These are phyloP conservation scores for Podaxis pistillaris DNA, from an alignment of 768 basidiomycete genomes.

Conservation along the genomic window DNA sequence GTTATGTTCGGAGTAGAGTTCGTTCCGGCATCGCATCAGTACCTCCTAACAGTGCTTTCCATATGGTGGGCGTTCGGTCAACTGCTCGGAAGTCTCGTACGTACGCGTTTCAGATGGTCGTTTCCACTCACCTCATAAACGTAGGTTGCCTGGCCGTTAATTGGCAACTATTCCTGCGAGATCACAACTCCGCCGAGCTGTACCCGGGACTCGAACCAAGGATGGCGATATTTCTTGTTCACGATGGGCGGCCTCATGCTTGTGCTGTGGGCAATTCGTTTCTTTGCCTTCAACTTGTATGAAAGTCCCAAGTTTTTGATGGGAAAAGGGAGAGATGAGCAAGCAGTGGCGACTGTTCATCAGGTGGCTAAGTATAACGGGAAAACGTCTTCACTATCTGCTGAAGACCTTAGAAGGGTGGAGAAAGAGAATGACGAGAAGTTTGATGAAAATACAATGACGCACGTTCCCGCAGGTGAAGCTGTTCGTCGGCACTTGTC, in stretches of 20 bases:
- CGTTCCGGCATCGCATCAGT: conserved; percentile 70
- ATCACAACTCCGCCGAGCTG: conserved; percentile 30
- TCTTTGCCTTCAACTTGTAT: conserved; percentile 63
- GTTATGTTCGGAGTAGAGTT: conserved; percentile 45
- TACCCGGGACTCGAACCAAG: conserved; percentile 52
- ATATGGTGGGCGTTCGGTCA: conserved; percentile 84
- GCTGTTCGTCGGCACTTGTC: conserved; percentile 33
- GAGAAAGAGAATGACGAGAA: background rate
- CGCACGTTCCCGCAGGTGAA: background rate
- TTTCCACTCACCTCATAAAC: background rate
- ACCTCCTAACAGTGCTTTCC: conserved; percentile 70
- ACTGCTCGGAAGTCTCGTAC: conserved; percentile 51
- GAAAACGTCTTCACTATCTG: conserved; percentile 41
- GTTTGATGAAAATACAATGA: conserved; percentile 9
- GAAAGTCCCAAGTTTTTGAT: conserved; percentile 79
- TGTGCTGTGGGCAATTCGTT: conserved; percentile 44
- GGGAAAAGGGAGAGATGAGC: conserved; percentile 63
- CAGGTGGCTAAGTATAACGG: conserved; percentile 62
- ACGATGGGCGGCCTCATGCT: conserved; percentile 73
- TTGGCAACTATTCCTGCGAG: conserved; percentile 64
- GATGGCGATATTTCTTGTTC: conserved; percentile 78
- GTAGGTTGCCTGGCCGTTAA: conserved; percentile 73
- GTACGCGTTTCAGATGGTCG: background rate
- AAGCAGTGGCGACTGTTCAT: conserved; percentile 62
- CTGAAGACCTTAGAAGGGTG: conserved; percentile 44